phyloP scores from a whole-genome alignment of 495 filamentous ascomycete species.

The Elasticomyces elasticus region DNA sequence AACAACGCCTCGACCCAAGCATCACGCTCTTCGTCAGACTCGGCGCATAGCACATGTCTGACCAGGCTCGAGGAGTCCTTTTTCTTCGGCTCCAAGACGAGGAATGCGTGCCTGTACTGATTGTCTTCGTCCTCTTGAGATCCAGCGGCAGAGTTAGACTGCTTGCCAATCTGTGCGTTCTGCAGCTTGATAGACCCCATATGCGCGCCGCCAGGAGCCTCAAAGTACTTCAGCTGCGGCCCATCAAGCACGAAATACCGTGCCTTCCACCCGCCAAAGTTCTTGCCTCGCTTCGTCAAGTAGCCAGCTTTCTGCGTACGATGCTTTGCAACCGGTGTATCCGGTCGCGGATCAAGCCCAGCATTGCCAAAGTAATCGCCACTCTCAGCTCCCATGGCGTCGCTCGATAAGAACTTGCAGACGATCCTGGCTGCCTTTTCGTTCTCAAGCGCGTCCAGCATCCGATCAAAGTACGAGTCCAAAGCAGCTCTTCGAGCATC shows the following conservation, averaged over 20 bases:
- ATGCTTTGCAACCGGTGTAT: conserved; percentile 36
- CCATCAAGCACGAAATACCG: conserved; percentile 89
- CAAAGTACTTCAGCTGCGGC: conserved; percentile 82
- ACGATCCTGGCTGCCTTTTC: conserved; percentile 68
- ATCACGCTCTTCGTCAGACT: conserved; percentile 88
- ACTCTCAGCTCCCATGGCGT: conserved; percentile 69
- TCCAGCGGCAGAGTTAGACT: conserved; percentile 36
- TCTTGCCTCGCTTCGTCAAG: conserved; percentile 91
- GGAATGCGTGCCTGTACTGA: conserved; percentile 91
- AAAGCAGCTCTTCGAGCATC: conserved; percentile 75
- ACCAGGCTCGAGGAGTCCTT: conserved; percentile 86
- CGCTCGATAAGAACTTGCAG: conserved; percentile 79
- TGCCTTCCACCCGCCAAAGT: conserved; percentile 98
- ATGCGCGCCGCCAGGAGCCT: conserved; percentile 76
- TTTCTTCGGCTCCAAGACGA: conserved; percentile 89
- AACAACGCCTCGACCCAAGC: conserved; percentile 85
- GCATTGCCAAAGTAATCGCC: conserved; percentile 18
- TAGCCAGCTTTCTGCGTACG: conserved; percentile 77
- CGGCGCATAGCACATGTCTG: conserved; percentile 90
- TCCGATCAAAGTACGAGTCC: conserved; percentile 72
- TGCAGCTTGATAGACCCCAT: conserved; percentile 87
- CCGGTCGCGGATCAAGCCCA: conserved; percentile 15
- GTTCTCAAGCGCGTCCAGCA: conserved; percentile 73
- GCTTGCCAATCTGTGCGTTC: conserved; percentile 89
- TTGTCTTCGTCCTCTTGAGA: conserved; percentile 65